Base-by-base conservation (phyloP, 768 basidiomycete species). In the Rhizopogon rudus region DNA sequence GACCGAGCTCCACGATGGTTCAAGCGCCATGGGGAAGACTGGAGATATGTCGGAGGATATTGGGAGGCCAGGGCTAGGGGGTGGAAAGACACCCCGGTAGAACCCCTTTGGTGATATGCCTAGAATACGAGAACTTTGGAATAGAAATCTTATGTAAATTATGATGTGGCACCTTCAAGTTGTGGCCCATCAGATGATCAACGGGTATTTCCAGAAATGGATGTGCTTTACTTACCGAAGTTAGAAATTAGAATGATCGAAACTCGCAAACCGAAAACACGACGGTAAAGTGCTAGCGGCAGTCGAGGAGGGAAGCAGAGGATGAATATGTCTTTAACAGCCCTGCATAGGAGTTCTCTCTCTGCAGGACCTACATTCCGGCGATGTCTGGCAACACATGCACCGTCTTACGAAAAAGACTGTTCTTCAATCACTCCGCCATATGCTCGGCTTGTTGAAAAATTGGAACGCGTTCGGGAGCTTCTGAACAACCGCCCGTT, bases 351-450 rank as follows among this genome's bases (percentile, higher is more conserved):
- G 40, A 44, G 61, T 41, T 43, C 58, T 5, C 25, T 59, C 14
- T 42, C 33, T 49, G 54, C 62, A 9, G 43, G 56, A 43, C 45
- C 51, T 20, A 69, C 41, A 75, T 25, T 68, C 17, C 58, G 46
- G 29, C 64, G 70, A 44, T 61, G 51, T 51, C 60, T 81, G 28
- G 76, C 76, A 31, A 77, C 76, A 2, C 71, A 76, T 60, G 68
- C 76, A 1, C 57, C 73, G 9, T 60, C 75, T 10, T 67, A 73
- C 13, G 73, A 79, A 55, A 86, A 83, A 65, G 79, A 85, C 65
- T 87, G 84, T 63, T 69, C 73, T 16, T 79, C 87, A 5, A 91
- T 97, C 61, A 93, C 86, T 13, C 96, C 95, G 17, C 92, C 93
- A 12, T 98, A 97, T 71, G 57, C 79, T 2, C 69, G 71, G 40